Base-by-base conservation (phyloP, 1,284 basidiomycete genomes). In the Phylloporus gajari region DNA sequence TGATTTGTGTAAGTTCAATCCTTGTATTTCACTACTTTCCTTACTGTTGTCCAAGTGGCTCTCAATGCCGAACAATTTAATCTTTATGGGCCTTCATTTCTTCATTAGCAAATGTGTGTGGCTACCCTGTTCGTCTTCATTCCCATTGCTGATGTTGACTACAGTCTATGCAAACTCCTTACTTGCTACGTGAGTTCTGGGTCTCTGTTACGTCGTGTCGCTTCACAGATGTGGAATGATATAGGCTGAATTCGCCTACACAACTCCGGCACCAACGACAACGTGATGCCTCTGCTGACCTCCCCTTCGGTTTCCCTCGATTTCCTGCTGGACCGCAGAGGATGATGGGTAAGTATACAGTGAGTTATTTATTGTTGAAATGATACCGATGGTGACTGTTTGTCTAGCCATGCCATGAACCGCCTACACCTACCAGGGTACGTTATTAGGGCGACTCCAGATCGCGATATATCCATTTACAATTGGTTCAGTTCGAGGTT, bases 11-110 rank as follows among this genome's bases (percentile, higher is more conserved):
- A 73, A 74, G 88, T 81, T 38, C 9, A 15, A 42, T 2, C 58
- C 53, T 71, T 72, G 17, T 46, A 30, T 40, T 23, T 48, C 19
- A 65, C 2, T 63, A 30, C 74, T n/a, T 78, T n/a, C 25, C 51
- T 13, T 70, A 82, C 17, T 56, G 65, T 65, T 11, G 25, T 25
- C 46, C 11, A 75, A 88, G 88, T 88, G 88, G 88, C 79, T 88
- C 23, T 73, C 82, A 9, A 88, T 88, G 86, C 83, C 84, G 8
- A 72, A 79, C 44, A 89, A 87, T 73, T 81, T 89, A 23, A 78
- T 89, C 40, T 89, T 88, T 74, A 82, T 89, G 77, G 88, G 86
- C 7, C 78, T 89, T 32, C 87, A 89, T 75, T 88, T 89, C 71
- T 81, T 85, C 30, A 87, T 89, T 70, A 84, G 85, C 75, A 89